Evolutionary conservation across 371 early-diverging fungal species (phyloP), one percentile per base, ranked within the genome.

Genomic region (Syncephalastrum monosporum): DNA sequence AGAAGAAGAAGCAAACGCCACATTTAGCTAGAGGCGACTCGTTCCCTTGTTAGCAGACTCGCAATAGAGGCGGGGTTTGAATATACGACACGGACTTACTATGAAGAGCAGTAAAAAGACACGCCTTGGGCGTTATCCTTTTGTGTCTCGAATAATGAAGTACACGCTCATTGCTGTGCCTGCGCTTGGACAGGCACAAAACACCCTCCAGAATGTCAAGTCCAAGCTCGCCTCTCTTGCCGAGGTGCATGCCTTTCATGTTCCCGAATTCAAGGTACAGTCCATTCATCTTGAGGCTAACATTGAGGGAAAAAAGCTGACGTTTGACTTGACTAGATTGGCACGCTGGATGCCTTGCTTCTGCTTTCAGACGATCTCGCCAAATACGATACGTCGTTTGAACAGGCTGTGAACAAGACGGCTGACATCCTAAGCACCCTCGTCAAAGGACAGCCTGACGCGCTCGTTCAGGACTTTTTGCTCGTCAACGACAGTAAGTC

Each of bases 281-380:
- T 15, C 33, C 47, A 50, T 42, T 42, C 56, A 3, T 17, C 47
- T 14, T 64, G 44, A 5, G 21, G 16, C 21, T 5, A 17, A 4
- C 21, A 48, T 24, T 2, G 25, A 48, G 25, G 5, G 16, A 47
- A 24, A 48, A 48, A 8, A 48, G 3, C 14, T 48, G 16, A 15
- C 15, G 15, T 5, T 15, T 14, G 48, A 16, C 15, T 29, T 49
- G 23, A 25, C 23, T 61, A 94, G 93, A 91, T 96, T 69, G 96
- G 96, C 48, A 96, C 95, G 17, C 82, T 97, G 55, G 96, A 97
- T 69, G 81, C 87, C 3, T 82, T 97, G 10, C 90, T 96, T 19
- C 66, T 90, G 27, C 79, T 95, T 24, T 94, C 95, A 7, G 98
- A 97, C 65, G 96, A 97, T 60, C 82, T 97, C 43, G 80, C 79